Percentiles rank a stretch among this genome's conserved stretches.
phyloP scores from a whole-genome alignment of 768 basidiomycete species.

The Tylopilus felleus region DNA sequence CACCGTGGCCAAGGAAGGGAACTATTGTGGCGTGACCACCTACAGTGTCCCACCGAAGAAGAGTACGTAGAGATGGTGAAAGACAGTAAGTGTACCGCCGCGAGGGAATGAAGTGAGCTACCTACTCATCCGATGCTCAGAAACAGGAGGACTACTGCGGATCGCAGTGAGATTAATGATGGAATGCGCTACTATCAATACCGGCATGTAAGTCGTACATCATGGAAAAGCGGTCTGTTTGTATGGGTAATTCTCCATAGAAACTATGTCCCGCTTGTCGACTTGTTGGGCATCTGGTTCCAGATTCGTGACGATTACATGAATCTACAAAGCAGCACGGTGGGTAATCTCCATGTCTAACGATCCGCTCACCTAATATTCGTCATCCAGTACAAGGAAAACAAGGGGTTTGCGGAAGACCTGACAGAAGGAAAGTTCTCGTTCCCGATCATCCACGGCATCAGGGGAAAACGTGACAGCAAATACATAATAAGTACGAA shows the following conservation, averaged over 20 bases:
- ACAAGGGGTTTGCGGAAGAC: constrained; percentile 91
- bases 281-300: constrained; percentile 55
- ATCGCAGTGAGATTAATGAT: constrained; percentile 95
- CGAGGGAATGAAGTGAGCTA: neutral
- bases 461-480: constrained; percentile 74
- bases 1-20: constrained; percentile 95
- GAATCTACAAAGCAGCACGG: constrained; percentile 28
- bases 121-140: constrained; percentile 39
- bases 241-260: constrained; percentile 22
- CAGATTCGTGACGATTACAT: constrained; percentile 60
- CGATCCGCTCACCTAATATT: neutral
- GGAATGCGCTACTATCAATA: constrained; percentile 68
- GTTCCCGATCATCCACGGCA: constrained; percentile 90
- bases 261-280: constrained; percentile 54
- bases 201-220: constrained; percentile 46
- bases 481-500: constrained; percentile 78
- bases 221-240: neutral
- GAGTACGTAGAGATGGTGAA: constrained; percentile 96
- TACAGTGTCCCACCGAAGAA: constrained; percentile 89
- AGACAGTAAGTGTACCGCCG: constrained; percentile 60
- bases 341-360: neutral
- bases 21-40: constrained; percentile 87
- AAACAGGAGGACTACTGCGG: constrained; percentile 90
- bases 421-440: constrained; percentile 97
- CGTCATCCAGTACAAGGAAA: constrained; percentile 65